phyloP scores from a whole-genome alignment of 1,284 basidiomycete species.

The Xerocomus amazonicus region DNA sequence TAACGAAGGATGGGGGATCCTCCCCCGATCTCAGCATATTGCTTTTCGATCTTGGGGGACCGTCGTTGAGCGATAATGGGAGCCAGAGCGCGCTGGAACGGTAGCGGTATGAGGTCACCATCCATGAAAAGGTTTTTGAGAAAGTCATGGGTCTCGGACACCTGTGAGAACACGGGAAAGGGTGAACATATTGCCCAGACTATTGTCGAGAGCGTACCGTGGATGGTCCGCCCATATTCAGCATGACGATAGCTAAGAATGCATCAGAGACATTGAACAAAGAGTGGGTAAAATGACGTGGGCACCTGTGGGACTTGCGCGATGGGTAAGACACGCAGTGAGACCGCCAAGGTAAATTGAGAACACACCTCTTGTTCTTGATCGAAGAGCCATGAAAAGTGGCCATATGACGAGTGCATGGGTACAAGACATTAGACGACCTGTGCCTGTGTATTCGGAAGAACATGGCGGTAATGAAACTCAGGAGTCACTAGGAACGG shows the following conservation, averaged over 20 bases:
- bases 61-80: slow-evolving; percentile 88
- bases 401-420: slow-evolving; percentile 21
- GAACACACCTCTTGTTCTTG: slow-evolving; percentile 21
- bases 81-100: slow-evolving; percentile 85
- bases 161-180: slow-evolving; percentile 42
- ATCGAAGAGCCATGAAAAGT: slow-evolving; percentile 16
- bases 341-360: neutral
- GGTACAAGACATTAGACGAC: neutral
- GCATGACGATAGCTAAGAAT: slow-evolving; percentile 80
- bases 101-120: slow-evolving; percentile 93
- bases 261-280: slow-evolving; percentile 6
- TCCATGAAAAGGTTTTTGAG: slow-evolving; percentile 93
- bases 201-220: slow-evolving; percentile 55
- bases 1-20: slow-evolving; percentile 97
- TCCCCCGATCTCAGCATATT: slow-evolving; percentile 94
- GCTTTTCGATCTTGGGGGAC: slow-evolving; percentile 93
- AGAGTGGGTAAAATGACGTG: neutral
- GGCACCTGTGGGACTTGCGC: slow-evolving; percentile 31
- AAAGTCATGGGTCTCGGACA: slow-evolving; percentile 85
- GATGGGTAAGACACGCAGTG: slow-evolving; percentile 11
- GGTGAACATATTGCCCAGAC: slow-evolving; percentile 1
- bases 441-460: slow-evolving; percentile 6
- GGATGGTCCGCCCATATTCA: slow-evolving; percentile 98
- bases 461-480: slow-evolving; percentile 16
- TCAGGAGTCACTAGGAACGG: neutral